phyloP scores from a whole-genome alignment of 2,329 filamentous ascomycete genomes.

The Aspergillus nomiae region DNA sequence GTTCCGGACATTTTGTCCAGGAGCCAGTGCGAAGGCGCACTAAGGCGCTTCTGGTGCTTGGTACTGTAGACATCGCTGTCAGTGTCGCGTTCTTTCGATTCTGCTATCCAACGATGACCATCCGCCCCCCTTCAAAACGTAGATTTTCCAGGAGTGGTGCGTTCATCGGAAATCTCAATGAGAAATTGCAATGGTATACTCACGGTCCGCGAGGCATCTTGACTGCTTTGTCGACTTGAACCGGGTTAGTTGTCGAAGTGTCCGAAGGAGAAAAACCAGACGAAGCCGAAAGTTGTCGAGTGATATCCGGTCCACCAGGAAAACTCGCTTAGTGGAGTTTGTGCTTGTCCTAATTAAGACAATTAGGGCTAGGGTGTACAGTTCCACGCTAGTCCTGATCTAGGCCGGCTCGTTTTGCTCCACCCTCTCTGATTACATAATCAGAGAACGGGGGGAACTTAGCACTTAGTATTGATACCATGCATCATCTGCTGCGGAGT shows the following conservation, averaged over 20 bases:
- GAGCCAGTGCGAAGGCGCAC: constrained; percentile 99
- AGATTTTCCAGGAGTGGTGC: background rate
- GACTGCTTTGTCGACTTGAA: constrained; percentile 45
- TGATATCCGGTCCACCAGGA: constrained; percentile 25
- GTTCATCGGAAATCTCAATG: background rate
- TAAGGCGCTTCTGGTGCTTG: constrained; percentile 99
- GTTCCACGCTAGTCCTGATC: constrained; percentile 36
- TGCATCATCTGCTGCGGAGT: background rate
- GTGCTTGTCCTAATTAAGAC: constrained; percentile 22
- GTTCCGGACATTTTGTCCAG: constrained; percentile 98
- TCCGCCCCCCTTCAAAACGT: background rate
- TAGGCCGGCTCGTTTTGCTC: constrained; percentile 5
- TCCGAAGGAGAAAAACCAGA: constrained; percentile 29
- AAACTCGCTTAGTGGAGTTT: constrained; percentile 35
- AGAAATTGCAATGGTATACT: constrained; percentile 34
- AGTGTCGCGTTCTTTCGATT: constrained; percentile 20
- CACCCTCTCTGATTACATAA: constrained; percentile 8
- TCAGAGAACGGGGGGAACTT: background rate
- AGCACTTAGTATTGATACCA: background rate
- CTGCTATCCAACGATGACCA: background rate
- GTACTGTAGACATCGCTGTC: constrained; percentile 61
- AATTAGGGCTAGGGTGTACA: constrained; percentile 18
- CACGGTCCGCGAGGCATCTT: constrained; percentile 62
- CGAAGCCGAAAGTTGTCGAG: constrained; percentile 20
- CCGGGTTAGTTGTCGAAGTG: constrained; percentile 40